Evolutionary conservation across 2,329 filamentous ascomycete species (phyloP), one percentile per base, ranked within the genome.

Genomic region (Aureobasidium sp.): DNA sequence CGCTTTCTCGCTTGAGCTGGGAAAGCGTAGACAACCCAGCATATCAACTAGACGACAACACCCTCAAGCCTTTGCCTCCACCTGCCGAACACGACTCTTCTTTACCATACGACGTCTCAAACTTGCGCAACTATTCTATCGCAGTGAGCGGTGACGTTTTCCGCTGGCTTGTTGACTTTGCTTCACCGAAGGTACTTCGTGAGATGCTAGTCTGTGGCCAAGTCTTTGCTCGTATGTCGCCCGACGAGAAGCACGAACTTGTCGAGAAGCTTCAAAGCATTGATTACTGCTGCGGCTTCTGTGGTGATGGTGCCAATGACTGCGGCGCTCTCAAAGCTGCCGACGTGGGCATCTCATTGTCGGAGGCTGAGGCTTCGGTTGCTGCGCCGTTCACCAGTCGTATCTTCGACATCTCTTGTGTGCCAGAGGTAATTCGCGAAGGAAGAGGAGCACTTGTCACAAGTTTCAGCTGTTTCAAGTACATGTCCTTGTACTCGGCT

Each of bases 381-480:
- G 94, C 94, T n/a, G 94, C 95, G 1, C 94, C 95, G 0, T 99
- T 99, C 69, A 99, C 94, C 0, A 96, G 91, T 62, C 86, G 92
- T 39, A 82, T 97, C 20, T 99, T 99, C 72, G 94, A 99, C 73
- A 97, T 99, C 69, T 89, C 89, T 14, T 99, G 94, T 73, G 93
- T 99, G 5, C 88, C 93, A 8, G 87, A 93, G 70, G 87, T 99
- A 66, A 97, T 99, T 66, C 75, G 91, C 67, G 94, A 99, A 79
- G 94, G 94, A 22, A 87, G 95, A 65, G 93, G 93, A 22, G 90
- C 95, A 37, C 82, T 99, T 37, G 92, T 97, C n/a, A 99, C 94
- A 14, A 96, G 91, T 75, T 99, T 99, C 78, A 95, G 90, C 78
- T 99, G 94, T 78, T 99, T 99, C 83, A 99, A 97, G 79, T 99